Conservation (phyloP, 2,329 filamentous ascomycete species). For the Ceratocystis albifundus region DNA sequence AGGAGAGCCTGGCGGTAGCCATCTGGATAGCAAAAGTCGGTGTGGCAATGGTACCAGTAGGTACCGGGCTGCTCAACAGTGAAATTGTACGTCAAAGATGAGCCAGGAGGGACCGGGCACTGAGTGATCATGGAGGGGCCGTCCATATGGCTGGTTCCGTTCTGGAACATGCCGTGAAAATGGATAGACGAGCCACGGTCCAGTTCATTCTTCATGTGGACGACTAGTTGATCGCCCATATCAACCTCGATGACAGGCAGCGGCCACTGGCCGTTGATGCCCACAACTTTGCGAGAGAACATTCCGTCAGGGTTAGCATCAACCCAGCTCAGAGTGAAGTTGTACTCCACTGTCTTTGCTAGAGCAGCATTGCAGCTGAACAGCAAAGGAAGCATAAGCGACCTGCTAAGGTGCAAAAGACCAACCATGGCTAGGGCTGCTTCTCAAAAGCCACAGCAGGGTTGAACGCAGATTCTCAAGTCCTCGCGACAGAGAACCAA, state of each 20-base stretch:
- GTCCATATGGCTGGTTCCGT: slow-evolving; percentile 48
- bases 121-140: slow-evolving; percentile 47
- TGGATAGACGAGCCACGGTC: slow-evolving; percentile 43
- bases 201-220: slow-evolving; percentile 40
- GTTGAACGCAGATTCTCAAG: slow-evolving; percentile 1
- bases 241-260: slow-evolving; percentile 46
- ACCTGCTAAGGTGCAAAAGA: neutral
- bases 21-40: slow-evolving; percentile 43
- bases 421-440: slow-evolving; percentile 15
- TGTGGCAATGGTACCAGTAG: slow-evolving; percentile 53
- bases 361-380: slow-evolving; percentile 26
- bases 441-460: slow-evolving; percentile 4
- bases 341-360: slow-evolving; percentile 38
- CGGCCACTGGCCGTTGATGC: slow-evolving; percentile 55
- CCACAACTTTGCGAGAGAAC: slow-evolving; percentile 46
- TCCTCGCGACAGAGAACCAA: neutral
- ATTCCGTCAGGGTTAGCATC: slow-evolving; percentile 49
- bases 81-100: slow-evolving; percentile 47
- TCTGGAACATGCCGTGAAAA: slow-evolving; percentile 53
- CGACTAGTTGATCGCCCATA: slow-evolving; percentile 41
- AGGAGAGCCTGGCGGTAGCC: slow-evolving; percentile 46
- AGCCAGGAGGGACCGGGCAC: slow-evolving; percentile 43
- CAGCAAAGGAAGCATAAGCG: slow-evolving; percentile 23
- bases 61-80: slow-evolving; percentile 46
- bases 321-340: slow-evolving; percentile 53